Conservation (phyloP, 2,329 filamentous ascomycete species). For the Leptosphaerulina australis region DNA sequence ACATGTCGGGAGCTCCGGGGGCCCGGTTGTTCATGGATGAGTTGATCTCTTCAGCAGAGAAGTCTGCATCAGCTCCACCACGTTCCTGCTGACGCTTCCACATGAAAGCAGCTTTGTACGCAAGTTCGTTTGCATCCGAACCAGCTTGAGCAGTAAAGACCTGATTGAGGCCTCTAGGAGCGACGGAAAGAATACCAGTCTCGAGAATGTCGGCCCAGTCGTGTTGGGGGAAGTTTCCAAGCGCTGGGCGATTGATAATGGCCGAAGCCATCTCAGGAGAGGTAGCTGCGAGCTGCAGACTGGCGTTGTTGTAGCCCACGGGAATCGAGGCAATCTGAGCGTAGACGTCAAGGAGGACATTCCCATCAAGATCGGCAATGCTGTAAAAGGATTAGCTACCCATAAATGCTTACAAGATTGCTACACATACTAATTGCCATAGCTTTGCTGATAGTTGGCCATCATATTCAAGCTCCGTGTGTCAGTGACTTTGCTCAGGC, state of each 20-base stretch:
- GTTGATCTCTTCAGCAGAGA: constrained; percentile 75
- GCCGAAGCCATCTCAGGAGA: constrained; percentile 79
- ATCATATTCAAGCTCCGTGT: constrained; percentile 77
- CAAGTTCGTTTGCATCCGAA: constrained; percentile 91
- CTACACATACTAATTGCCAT: constrained; percentile 71
- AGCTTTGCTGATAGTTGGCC: constrained; percentile 47
- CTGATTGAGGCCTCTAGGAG: constrained; percentile 82
- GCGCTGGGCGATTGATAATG: constrained; percentile 85
- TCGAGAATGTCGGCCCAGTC: constrained; percentile 83
- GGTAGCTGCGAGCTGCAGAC: constrained; percentile 70
- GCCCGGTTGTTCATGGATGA: constrained; percentile 80
- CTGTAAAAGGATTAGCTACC: constrained; percentile 27
- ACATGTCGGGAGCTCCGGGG: constrained; percentile 78
- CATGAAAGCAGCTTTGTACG: constrained; percentile 96
- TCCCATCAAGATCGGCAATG: constrained; percentile 73
- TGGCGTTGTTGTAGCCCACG: constrained; percentile 89
- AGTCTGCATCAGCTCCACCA: constrained; percentile 76
- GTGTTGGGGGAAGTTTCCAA: constrained; percentile 87
- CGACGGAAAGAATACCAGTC: constrained; percentile 79
- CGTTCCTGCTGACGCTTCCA: constrained; percentile 82
- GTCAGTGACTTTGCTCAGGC: constrained; percentile 81
- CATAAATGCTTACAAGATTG: too few relatives aligned
- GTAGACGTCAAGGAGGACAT: constrained; percentile 76
- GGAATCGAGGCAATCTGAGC: constrained; percentile 94
- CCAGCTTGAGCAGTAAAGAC: constrained; percentile 90